A percentile compares a stretch with the other conserved stretches of the same genome.
phyloP scores from a whole-genome alignment of 371 early-diverging fungal genomes.

The Lichtheimia ornata region DNA sequence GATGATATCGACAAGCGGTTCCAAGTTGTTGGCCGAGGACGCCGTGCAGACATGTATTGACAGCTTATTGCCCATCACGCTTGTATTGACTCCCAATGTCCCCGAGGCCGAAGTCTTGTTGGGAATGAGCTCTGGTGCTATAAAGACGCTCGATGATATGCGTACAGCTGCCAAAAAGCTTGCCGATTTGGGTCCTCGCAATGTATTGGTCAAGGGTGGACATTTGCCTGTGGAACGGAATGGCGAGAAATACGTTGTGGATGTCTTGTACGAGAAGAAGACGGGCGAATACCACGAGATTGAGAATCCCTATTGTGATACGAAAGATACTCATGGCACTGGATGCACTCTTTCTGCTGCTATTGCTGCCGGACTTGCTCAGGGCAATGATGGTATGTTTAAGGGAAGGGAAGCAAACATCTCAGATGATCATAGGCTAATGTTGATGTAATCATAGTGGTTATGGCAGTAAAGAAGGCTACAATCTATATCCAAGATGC shows the following conservation, averaged over 20 bases:
- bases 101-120: constrained; percentile 78
- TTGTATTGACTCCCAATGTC: constrained; percentile 78
- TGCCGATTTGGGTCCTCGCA: constrained; percentile 48
- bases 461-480: constrained; percentile 45
- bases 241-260: constrained; percentile 44
- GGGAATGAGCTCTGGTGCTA: constrained; percentile 25
- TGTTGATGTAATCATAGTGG: constrained; percentile 27
- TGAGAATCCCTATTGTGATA: constrained; percentile 55
- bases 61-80: constrained; percentile 68
- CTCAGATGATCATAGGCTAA: background rate
- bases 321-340: constrained; percentile 81
- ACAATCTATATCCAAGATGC: constrained; percentile 63
- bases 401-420: background rate
- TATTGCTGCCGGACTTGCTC: constrained; percentile 72
- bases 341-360: constrained; percentile 88
- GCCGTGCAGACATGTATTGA: constrained; percentile 60
- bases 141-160: constrained; percentile 57
- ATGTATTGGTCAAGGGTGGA: constrained; percentile 81
- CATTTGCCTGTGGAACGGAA: constrained; percentile 63
- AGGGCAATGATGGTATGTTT: constrained; percentile 50
- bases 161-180: constrained; percentile 53
- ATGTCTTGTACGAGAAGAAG: constrained; percentile 62
- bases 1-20: constrained; percentile 82
- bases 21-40: constrained; percentile 60
- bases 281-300: constrained; percentile 45